Base-by-base conservation (phyloP, 495 filamentous ascomycete species). In the Paragyromitra xinjiangensis region DNA sequence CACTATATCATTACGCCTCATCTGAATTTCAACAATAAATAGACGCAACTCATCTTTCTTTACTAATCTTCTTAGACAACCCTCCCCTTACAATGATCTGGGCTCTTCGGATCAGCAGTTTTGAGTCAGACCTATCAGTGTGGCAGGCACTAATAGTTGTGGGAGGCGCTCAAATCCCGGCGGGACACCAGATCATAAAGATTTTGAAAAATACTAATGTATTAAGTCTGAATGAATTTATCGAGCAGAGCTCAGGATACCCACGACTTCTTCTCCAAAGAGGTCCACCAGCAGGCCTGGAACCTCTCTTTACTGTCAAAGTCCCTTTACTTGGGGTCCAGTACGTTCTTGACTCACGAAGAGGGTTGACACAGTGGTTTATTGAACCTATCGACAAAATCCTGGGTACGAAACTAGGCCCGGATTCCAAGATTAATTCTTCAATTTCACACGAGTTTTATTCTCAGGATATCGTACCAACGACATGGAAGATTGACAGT, bases 331-430 rank as follows among this genome's bases (percentile, higher is more conserved):
- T 69, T 3, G 66, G 66, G 16, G 58, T 58, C 12, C 66, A 69
- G 16, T 59, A 69, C 40, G 66, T 69, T 6, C 51, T 69, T 1
- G 66, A 69, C 53, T 69, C 51, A 24, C 58, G 66, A 29, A 29
- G 34, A 9, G 66, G 66, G 14, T 16, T 69, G 2, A 69, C 66
- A 22, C 66, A 69, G 40, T 69, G 66, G 66, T 69, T 7, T 48
- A 59, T 69, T 19, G 51, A 59, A 19, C 51, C 40, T 12, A 69
- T 69, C 40, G 66, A 69, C 24, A 69, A 45, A 22, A 22, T 45
- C 37, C 26, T 48, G 45, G 66, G 19, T 34, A 42, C 40, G 4
- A 12, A 16, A 29, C 22, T 59, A 0, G 40, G 8, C n/a, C 1
- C 22, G 24, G 24, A 48, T 37, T 48, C 34, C 22, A 7, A 14